Conservation (phyloP, 306 rosid species). For the Senna siamea region DNA sequence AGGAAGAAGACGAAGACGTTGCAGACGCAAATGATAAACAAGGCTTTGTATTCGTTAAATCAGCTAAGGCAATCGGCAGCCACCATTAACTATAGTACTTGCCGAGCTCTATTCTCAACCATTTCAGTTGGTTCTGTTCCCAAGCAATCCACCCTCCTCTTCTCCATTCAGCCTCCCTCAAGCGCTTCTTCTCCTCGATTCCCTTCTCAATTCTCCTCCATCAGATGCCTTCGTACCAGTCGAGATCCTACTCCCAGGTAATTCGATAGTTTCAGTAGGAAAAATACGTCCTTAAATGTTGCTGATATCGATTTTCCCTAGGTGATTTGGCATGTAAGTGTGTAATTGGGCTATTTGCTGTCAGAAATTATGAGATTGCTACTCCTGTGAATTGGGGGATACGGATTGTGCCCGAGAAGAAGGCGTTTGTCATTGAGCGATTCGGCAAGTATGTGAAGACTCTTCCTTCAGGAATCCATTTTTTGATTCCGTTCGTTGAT, state of each 20-base stretch:
- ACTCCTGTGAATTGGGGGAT: constrained; percentile 94
- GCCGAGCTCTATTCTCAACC: constrained; percentile 38
- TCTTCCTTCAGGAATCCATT: constrained; percentile 86
- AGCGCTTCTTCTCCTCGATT: constrained; percentile 32
- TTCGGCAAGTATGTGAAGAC: constrained; percentile 89
- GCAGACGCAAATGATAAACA: constrained; percentile 18
- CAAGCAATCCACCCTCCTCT: constrained; percentile 29
- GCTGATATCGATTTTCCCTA: neutral
- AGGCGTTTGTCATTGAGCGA: constrained; percentile 84
- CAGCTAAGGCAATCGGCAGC: constrained; percentile 29
- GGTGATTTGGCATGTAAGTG: neutral
- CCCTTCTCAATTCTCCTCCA: constrained; percentile 43
- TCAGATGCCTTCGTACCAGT: constrained; percentile 52
- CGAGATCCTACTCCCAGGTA: constrained; percentile 63
- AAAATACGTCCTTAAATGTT: neutral
- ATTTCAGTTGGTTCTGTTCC: constrained; percentile 39
- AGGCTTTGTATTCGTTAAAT: constrained; percentile 36
- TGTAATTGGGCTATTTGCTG: neutral
- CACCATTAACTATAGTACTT: constrained; percentile 21
- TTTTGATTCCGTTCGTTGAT: constrained; percentile 82
- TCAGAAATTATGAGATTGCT: constrained; percentile 60
- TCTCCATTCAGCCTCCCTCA: constrained; percentile 9
- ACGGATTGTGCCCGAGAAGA: constrained; percentile 95
- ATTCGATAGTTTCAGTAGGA: neutral
- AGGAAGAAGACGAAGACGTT: neutral